Conservation (phyloP, 495 filamentous ascomycete species). For the Rhypophila decipiens region DNA sequence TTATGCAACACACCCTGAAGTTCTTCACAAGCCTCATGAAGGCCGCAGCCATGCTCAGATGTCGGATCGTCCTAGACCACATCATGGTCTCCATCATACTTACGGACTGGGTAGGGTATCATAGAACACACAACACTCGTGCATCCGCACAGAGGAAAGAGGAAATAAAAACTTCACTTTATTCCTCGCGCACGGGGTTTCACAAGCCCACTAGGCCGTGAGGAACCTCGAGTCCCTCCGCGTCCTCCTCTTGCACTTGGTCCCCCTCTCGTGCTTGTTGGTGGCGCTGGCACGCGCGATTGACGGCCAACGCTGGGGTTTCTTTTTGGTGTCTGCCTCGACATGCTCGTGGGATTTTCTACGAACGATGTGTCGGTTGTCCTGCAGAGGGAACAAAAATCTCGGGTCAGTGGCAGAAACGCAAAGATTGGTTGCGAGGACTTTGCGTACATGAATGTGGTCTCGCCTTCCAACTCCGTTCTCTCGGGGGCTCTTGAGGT, state of each 20-base stretch:
- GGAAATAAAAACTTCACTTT: slow-evolving; percentile 20
- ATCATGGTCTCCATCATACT: too few species aligned
- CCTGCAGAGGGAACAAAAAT: slow-evolving; percentile 39
- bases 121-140: too few species aligned
- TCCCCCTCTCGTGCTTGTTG: slow-evolving; percentile 26
- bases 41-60: too few species aligned
- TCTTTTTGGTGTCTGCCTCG: slow-evolving; percentile 63
- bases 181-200: slow-evolving; percentile 33
- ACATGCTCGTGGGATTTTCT: slow-evolving; percentile 71
- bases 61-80: too few species aligned
- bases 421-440: background rate
- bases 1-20: too few species aligned
- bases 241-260: slow-evolving; percentile 31
- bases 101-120: too few species aligned
- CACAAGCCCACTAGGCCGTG: slow-evolving; percentile 40
- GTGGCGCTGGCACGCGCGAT: slow-evolving; percentile 32
- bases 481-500: slow-evolving; percentile 13
- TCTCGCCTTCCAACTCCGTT: slow-evolving; percentile 50
- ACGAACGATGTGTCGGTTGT: slow-evolving; percentile 94
- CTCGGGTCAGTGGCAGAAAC: background rate
- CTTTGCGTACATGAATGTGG: slow-evolving; percentile 74
- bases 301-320: slow-evolving; percentile 44
- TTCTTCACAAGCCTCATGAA: too few species aligned
- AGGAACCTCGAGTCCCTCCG: slow-evolving; percentile 25
- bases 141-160: too few species aligned